phyloP scores from a whole-genome alignment of 2,329 filamentous ascomycete genomes.

The Epichloe baconii region DNA sequence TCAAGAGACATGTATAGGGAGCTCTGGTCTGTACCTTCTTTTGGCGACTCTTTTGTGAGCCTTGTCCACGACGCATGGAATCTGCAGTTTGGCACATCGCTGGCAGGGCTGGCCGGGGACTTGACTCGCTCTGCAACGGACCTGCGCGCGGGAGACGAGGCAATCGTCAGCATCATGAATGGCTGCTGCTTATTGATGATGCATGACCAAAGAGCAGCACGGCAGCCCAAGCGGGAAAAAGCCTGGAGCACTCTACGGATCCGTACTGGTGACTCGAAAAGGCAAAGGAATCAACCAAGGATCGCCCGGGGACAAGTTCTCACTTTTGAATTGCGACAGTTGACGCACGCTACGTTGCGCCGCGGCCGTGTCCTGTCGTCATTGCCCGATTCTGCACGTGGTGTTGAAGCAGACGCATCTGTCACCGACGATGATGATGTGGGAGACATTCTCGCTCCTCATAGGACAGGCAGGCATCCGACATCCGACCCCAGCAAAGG shows the following conservation, averaged over 20 bases:
- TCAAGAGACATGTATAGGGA: neutral
- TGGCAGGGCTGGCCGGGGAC: constrained; percentile 28
- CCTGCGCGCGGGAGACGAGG: constrained; percentile 15
- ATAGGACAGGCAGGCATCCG: constrained; percentile 1
- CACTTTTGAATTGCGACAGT: constrained; percentile 28
- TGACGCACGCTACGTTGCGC: constrained; percentile 26
- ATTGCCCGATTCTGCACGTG: neutral
- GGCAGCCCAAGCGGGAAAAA: neutral
- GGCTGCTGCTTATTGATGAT: too few relatives aligned
- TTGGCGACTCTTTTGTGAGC: constrained; percentile 33
- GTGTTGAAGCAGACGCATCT: constrained; percentile 12
- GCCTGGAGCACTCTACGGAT: too few relatives aligned
- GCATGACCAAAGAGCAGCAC: too few relatives aligned
- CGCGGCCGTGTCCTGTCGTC: constrained; percentile 21
- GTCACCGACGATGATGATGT: constrained; percentile 17
- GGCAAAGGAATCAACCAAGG: neutral
- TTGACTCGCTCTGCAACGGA: constrained; percentile 30
- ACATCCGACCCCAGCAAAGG: neutral
- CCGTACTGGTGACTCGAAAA: neutral
- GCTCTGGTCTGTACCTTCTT: constrained; percentile 21
- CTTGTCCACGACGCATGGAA: constrained; percentile 33
- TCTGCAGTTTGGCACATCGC: constrained; percentile 30
- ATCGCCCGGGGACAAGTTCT: constrained; percentile 2
- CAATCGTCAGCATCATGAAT: neutral
- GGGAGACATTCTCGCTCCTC: constrained; percentile 17